Evolutionary conservation across 2,329 filamentous ascomycete species (phyloP).

Genomic region (Thelonectria rubi): DNA sequence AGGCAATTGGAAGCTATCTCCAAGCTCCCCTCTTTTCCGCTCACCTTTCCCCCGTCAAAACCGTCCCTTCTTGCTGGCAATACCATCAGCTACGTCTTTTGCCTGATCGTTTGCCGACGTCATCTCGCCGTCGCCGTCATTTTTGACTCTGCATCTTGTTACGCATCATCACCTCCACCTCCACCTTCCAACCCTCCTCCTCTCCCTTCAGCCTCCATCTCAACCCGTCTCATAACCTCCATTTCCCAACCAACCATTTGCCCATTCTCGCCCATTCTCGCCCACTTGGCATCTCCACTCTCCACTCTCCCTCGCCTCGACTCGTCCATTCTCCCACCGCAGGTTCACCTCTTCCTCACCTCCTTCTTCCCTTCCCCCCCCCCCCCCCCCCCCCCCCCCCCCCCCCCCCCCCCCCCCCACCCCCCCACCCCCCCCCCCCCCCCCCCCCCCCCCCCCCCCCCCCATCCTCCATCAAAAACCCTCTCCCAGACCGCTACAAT

Average conservation of each 20-base stretch:
- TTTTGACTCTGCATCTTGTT: background rate
- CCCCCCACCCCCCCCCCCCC: slow-evolving; percentile 11
- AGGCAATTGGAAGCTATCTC: slow-evolving; percentile 33
- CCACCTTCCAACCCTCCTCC: background rate
- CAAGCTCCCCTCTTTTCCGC: slow-evolving; percentile 41
- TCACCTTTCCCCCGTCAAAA: background rate
- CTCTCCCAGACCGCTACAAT: slow-evolving; percentile 58
- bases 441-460: slow-evolving; percentile 12
- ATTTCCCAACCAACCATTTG: slow-evolving; percentile 29
- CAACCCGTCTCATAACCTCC: background rate
- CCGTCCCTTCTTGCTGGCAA: background rate
- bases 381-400: slow-evolving; percentile 1
- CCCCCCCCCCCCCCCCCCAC: slow-evolving; percentile 15
- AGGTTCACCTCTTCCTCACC: slow-evolving; percentile 20
- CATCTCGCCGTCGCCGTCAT: no score
- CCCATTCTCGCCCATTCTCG: slow-evolving; percentile 6
- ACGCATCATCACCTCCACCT: background rate
- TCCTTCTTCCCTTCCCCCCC: no score
- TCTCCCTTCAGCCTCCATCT: background rate
- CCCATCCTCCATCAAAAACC: slow-evolving; percentile 15
- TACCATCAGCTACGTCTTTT: no score
- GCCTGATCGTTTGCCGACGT: no score
- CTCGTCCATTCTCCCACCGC: slow-evolving; percentile 23
- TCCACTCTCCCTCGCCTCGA: slow-evolving; percentile 21
- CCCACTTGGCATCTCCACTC: slow-evolving; percentile 18